Conservation (phyloP, 169 alveolate genomes). For the Cryptosporidium baileyi region DNA sequence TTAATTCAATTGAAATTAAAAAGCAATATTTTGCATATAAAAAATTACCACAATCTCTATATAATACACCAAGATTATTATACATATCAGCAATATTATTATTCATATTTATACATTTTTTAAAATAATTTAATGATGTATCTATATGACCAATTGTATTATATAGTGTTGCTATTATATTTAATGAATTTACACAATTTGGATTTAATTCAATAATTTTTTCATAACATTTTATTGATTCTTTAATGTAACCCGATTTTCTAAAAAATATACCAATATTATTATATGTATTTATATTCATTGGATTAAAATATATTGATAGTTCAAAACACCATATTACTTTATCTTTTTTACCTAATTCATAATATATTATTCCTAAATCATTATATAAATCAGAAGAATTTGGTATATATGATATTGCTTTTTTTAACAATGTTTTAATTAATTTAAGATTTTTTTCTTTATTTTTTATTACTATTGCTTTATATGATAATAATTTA, state of each 20-base stretch:
- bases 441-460: not conserved
- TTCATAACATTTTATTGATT: constrained; percentile 40
- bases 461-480: not conserved
- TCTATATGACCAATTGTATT: constrained; percentile 72
- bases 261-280: constrained; percentile 23
- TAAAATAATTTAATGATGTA: constrained; percentile 72
- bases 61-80: constrained; percentile 74
- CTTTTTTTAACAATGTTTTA: constrained; percentile 23
- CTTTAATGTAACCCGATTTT: constrained; percentile 21
- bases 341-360: constrained; percentile 42
- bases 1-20: constrained; percentile 57
- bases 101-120: constrained; percentile 73
- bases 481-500: not conserved
- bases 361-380: constrained; percentile 22
- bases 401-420: constrained; percentile 39
- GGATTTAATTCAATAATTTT: constrained; percentile 12
- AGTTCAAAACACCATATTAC: constrained; percentile 65
- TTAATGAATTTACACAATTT: constrained; percentile 19
- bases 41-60: constrained; percentile 72
- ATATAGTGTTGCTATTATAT: constrained; percentile 71
- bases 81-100: constrained; percentile 70
- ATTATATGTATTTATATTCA: constrained; percentile 13
- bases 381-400: constrained; percentile 40
- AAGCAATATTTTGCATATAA: constrained; percentile 73
- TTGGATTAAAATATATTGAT: constrained; percentile 14